phyloP scores from a whole-genome alignment of 495 filamentous ascomycete species.

The Penicillium egyptiacum region DNA sequence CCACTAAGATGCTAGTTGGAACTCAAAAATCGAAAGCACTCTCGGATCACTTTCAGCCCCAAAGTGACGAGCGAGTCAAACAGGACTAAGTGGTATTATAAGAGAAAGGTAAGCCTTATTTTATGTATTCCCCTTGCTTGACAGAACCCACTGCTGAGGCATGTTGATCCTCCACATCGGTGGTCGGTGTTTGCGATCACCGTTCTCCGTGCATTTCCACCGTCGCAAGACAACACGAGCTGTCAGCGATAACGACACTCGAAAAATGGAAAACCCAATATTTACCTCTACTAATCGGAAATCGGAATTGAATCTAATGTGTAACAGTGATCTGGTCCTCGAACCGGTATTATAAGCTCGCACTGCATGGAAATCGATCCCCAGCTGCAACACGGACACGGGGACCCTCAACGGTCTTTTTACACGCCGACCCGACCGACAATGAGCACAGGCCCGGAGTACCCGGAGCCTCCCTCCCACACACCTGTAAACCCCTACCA shows the following conservation, averaged over 20 bases:
- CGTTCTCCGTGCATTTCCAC: slow-evolving; percentile 18
- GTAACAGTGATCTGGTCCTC: background rate
- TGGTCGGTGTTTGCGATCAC: slow-evolving; percentile 27
- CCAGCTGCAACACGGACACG: slow-evolving; percentile 26
- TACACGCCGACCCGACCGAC: slow-evolving; percentile 19
- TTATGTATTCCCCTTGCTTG: background rate
- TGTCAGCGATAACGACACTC: background rate
- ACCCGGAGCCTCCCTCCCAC: slow-evolving; percentile 35
- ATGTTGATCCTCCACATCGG: slow-evolving; percentile 20
- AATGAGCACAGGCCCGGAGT: slow-evolving; percentile 21
- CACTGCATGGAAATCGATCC: slow-evolving; percentile 39
- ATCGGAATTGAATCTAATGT: background rate
- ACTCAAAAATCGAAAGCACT: background rate
- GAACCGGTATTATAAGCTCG: slow-evolving; percentile 10
- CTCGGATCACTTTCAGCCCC: background rate
- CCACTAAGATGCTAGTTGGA: background rate
- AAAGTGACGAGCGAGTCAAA: background rate
- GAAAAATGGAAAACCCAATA: background rate
- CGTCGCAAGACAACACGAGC: background rate
- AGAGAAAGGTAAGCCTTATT: slow-evolving; percentile 1
- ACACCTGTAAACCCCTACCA: slow-evolving; percentile 12
- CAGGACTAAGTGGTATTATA: background rate
- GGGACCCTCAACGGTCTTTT: slow-evolving; percentile 17
- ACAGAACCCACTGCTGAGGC: background rate
- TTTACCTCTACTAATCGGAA: background rate